Base-by-base conservation (phyloP, 2,329 filamentous ascomycete genomes). In the Fusarium hainanense region DNA sequence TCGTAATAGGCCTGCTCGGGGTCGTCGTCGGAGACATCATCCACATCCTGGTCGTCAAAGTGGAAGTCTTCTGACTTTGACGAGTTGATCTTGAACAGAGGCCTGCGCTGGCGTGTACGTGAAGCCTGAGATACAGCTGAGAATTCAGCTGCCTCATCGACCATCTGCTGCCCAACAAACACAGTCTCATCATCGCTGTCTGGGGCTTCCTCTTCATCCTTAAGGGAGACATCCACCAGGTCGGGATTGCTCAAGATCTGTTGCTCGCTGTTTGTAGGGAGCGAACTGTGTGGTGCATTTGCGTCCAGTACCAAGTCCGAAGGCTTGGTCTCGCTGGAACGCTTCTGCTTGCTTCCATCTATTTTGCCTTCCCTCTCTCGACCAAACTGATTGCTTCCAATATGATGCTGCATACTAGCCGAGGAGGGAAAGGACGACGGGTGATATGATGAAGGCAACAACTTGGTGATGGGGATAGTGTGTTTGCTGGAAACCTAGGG, bases 351-450 rank as follows among this genome's bases (percentile, higher is more conserved):
- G 3, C 40, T 43, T n/a, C 7, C n/a, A 18, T 48, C 32, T 28
- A 48, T 54, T 14, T 34, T 59, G 23, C n/a, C 58, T 59, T 52
- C 52, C 20, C 23, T 49, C 23, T 18, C 43, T 46, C n/a, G 3
- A 11, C 13, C 42, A 25, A 52, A 16, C 18, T 34, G 12, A 28
- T 47, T 30, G 14, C 18, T 46, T 18, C 12, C 21, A 28, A 14
- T 23, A 12, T 34, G 18, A 14, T 11, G 14, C 12, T 55, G 13
- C 32, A 20, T 42, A 14, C 6, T 37, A n/a, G n/a, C 12, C 13
- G 18, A 48, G 23, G 27, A 44, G 10, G 44, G 34, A 41, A 25
- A 1, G 9, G 18, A 7, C 32, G 14, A 14, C 47, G 20, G 34
- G 12, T 37, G 13, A 42, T 47, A 13, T 16, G 2, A 12, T 4